Percentiles rank a stretch among this genome's conserved stretches.
Evolutionary conservation across 192 early-diverging fungal genomes (phyloP).

Genomic region (Dispira simplex): DNA sequence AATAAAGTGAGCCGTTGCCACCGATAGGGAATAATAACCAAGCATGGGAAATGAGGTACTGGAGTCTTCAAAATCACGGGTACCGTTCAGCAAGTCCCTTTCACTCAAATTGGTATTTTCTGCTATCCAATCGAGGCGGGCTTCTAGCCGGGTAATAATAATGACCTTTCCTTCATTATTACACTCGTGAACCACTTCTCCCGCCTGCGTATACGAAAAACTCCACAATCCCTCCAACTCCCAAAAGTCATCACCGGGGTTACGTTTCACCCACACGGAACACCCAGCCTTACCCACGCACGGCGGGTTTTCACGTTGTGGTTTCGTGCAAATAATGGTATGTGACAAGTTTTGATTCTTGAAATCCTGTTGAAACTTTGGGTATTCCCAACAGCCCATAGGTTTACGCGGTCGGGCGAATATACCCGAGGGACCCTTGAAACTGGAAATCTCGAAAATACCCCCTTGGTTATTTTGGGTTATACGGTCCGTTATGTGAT

Average conservation of each 20-base stretch:
- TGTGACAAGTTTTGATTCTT: not conserved
- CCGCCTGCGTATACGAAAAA: not conserved
- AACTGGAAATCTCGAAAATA: not conserved
- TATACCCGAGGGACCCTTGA: not conserved
- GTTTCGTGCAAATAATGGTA: slow-evolving; percentile 1
- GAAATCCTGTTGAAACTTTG: not conserved
- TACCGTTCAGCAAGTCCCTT: not conserved
- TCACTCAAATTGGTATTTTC: not conserved
- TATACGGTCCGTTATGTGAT: not conserved
- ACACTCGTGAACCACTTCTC: not conserved
- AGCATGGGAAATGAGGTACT: too few relatives aligned
- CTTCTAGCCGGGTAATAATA: not conserved
- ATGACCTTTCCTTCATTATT: not conserved
- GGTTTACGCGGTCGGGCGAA: not conserved
- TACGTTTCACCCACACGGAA: not conserved
- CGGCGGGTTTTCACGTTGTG: not conserved
- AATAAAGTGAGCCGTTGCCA: too few relatives aligned
- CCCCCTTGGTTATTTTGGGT: not conserved
- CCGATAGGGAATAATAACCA: too few relatives aligned
- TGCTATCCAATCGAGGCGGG: not conserved
- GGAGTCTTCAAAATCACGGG: not conserved
- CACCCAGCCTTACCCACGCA: not conserved
- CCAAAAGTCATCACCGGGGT: too few relatives aligned
- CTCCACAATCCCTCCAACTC: not conserved
- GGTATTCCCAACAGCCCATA: not conserved